These are phyloP conservation scores for Colletotrichum spaethianum DNA, from an alignment of 2,329 filamentous ascomycete genomes.

Conservation along the genomic window DNA sequence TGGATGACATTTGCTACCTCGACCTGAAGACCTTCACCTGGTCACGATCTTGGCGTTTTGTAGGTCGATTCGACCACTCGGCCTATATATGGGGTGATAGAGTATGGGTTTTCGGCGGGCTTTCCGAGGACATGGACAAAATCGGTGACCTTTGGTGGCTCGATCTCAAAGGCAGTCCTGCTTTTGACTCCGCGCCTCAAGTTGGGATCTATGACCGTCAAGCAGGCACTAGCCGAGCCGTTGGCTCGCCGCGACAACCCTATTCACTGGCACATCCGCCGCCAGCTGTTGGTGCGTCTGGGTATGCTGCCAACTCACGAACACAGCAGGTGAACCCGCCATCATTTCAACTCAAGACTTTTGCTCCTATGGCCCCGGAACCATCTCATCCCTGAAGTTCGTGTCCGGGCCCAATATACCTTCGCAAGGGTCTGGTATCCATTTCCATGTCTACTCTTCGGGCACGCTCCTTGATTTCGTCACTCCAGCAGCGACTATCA, in stretches of 20 bases:
- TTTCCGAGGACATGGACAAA: slow-evolving; percentile 97
- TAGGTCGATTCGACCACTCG: slow-evolving; percentile 93
- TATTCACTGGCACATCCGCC: slow-evolving; percentile 64
- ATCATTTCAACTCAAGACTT: slow-evolving; percentile 77
- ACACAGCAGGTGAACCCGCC: slow-evolving; percentile 77
- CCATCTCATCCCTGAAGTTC: slow-evolving; percentile 92
- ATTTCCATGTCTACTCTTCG: slow-evolving; percentile 96
- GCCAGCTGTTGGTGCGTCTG: slow-evolving; percentile 70
- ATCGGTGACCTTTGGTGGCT: slow-evolving; percentile 98
- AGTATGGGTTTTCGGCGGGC: slow-evolving; percentile 96
- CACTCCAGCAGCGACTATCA: slow-evolving; percentile 90
- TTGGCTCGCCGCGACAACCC: slow-evolving; percentile 65
- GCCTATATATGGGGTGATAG: slow-evolving; percentile 93
- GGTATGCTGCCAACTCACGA: slow-evolving; percentile 78
- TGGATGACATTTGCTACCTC: slow-evolving; percentile 97
- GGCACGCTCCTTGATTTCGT: slow-evolving; percentile 94
- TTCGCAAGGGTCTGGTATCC: slow-evolving; percentile 89
- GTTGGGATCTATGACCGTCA: slow-evolving; percentile 67
- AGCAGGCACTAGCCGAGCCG: slow-evolving; percentile 55
- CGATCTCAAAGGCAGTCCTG: slow-evolving; percentile 90
- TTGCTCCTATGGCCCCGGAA: slow-evolving; percentile 87
- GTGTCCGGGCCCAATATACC: slow-evolving; percentile 89
- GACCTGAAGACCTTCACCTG: slow-evolving; percentile 98
- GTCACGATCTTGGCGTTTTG: slow-evolving; percentile 96
- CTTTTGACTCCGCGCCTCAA: slow-evolving; percentile 80